Conservation (phyloP, 176 grass and related monocot genomes). For the Musa itinerans region DNA sequence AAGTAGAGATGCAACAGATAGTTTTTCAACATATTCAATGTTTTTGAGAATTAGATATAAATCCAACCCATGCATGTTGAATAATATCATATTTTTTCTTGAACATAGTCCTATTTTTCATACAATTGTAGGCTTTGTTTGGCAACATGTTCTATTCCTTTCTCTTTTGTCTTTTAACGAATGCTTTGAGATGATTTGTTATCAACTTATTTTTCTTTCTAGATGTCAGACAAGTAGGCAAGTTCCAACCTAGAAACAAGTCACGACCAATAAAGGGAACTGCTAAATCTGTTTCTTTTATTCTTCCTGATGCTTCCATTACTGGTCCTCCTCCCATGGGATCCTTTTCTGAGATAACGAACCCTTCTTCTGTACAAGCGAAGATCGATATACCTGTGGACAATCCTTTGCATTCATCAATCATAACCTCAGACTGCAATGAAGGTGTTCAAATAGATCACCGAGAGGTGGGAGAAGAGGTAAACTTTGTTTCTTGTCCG, state of each 20-base stretch:
- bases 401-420: constrained; percentile 9
- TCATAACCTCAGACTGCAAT: constrained; percentile 22
- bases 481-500: background rate
- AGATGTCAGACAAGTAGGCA: too few species aligned
- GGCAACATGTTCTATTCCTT: background rate
- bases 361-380: too few species aligned
- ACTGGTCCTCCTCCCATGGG: too few species aligned
- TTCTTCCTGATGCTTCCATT: too few species aligned
- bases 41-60: background rate
- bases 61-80: background rate
- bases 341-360: too few species aligned
- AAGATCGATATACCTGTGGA: constrained; percentile 25
- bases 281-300: too few species aligned
- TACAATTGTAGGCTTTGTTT: background rate
- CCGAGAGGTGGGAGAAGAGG: background rate
- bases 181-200: too few species aligned
- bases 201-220: too few species aligned
- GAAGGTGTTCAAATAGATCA: constrained; percentile 4
- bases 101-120: background rate
- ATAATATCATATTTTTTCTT: background rate
- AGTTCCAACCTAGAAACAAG: too few species aligned
- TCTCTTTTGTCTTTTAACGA: too few species aligned
- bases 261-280: too few species aligned
- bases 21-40: background rate
- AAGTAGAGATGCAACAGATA: too few species aligned